phyloP scores from a whole-genome alignment of 106 monocot genomes.

The Dendrobium catenatum region DNA sequence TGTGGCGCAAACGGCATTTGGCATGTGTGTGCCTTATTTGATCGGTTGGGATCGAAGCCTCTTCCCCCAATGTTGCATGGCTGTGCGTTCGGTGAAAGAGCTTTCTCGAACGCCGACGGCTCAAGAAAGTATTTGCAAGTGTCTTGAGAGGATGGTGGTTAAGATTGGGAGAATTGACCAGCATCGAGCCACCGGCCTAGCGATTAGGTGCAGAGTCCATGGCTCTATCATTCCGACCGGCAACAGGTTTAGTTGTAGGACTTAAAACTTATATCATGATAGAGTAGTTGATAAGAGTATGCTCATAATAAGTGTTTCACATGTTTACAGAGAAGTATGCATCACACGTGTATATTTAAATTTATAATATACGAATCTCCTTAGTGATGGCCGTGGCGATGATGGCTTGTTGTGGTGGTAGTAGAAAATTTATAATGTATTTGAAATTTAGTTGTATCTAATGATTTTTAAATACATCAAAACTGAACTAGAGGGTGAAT shows the following conservation, averaged over 20 bases:
- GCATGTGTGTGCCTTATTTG: conserved; percentile 14
- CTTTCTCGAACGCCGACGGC: background rate
- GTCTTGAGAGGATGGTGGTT: background rate
- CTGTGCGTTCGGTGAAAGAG: conserved; percentile 7
- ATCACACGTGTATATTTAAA: too few species aligned
- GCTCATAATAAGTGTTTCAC: too few species aligned
- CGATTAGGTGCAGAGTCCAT: background rate
- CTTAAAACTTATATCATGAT: background rate
- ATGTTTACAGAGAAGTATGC: too few species aligned
- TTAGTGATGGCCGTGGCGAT: too few species aligned
- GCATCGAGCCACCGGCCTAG: background rate
- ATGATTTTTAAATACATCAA: too few species aligned
- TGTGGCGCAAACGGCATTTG: conserved; percentile 11
- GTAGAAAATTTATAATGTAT: too few species aligned
- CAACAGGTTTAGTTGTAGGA: background rate
- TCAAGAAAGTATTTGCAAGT: background rate
- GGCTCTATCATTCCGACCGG: background rate
- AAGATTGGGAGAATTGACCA: conserved; percentile 4
- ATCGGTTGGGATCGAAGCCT: background rate
- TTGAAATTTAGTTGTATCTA: too few species aligned
- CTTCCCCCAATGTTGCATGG: background rate
- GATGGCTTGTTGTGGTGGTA: too few species aligned
- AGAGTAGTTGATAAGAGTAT: too few species aligned
- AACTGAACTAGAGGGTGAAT: too few species aligned
- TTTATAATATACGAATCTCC: too few species aligned